Evolutionary conservation across 2,329 filamentous ascomycete genomes (phyloP).

Genomic region (Ophiostoma himal-ulmi): DNA sequence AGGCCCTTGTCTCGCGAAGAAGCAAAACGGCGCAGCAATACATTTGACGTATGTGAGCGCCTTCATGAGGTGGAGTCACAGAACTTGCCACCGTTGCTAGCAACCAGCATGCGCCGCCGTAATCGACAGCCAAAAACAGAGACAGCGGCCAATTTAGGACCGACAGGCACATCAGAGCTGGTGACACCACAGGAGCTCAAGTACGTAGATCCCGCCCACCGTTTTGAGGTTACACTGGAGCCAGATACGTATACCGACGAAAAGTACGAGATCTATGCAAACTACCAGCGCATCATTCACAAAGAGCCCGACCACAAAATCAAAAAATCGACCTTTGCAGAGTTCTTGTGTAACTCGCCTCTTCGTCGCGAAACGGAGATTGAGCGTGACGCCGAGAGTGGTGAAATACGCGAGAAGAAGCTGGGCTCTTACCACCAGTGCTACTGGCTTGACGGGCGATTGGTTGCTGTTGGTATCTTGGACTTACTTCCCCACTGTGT

Average conservation of each 20-base stretch:
- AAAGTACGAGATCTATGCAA: constrained; percentile 65
- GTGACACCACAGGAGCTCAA: neutral
- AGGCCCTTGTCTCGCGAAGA: constrained; percentile 64
- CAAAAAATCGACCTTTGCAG: constrained; percentile 55
- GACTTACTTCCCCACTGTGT: constrained; percentile 72
- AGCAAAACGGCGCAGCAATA: constrained; percentile 55
- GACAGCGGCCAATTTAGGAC: neutral
- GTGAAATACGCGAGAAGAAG: constrained; percentile 38
- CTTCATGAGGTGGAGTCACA: constrained; percentile 63
- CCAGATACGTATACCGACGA: constrained; percentile 65
- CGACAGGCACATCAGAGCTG: neutral
- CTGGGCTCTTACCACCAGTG: constrained; percentile 77
- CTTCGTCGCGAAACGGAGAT: constrained; percentile 44
- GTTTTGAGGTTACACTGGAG: constrained; percentile 65
- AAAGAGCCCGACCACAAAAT: constrained; percentile 58
- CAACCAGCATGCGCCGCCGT: neutral
- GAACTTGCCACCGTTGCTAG: constrained; percentile 36
- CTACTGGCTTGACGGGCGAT: constrained; percentile 68
- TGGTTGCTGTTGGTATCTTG: constrained; percentile 70
- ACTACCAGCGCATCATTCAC: constrained; percentile 71
- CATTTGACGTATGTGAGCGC: constrained; percentile 60
- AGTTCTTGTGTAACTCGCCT: constrained; percentile 70
- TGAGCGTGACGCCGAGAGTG: constrained; percentile 39
- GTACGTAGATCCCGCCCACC: constrained; percentile 54
- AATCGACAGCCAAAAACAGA: neutral